phyloP scores from a whole-genome alignment of 2,329 filamentous ascomycete genomes.

The Claviceps maximensis region DNA sequence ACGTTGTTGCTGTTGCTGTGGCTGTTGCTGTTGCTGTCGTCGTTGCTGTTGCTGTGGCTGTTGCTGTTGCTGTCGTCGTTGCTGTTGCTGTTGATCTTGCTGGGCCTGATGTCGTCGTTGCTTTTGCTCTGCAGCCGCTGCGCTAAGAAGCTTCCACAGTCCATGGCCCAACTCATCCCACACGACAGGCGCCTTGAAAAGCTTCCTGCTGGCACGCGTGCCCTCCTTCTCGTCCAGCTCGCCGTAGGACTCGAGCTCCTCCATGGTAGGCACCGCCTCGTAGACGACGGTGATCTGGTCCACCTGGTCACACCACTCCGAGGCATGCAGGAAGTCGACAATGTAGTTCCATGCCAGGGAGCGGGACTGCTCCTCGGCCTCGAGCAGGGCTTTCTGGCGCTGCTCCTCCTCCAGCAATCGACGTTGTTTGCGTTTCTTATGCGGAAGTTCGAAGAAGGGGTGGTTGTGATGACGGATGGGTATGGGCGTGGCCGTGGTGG shows the following conservation, averaged over 20 bases:
- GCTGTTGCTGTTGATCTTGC: background rate
- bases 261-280: slow-evolving; percentile 21
- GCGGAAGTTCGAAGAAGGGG: slow-evolving; percentile 13
- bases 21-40: background rate
- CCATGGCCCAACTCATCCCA: slow-evolving; percentile 25
- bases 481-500: slow-evolving; percentile 3
- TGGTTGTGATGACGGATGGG: slow-evolving; percentile 6
- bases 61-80: background rate
- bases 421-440: slow-evolving; percentile 11
- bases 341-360: slow-evolving; percentile 20
- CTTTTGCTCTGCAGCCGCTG: slow-evolving; percentile 8
- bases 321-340: slow-evolving; percentile 16
- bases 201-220: slow-evolving; percentile 21
- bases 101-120: too few species aligned
- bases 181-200: slow-evolving; percentile 25
- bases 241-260: slow-evolving; percentile 21
- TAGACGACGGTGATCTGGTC: slow-evolving; percentile 21
- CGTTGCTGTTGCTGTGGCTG: background rate
- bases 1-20: background rate
- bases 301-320: slow-evolving; percentile 17
- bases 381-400: slow-evolving; percentile 12
- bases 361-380: slow-evolving; percentile 18
- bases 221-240: slow-evolving; percentile 20
- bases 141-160: slow-evolving; percentile 18
- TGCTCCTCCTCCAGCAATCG: slow-evolving; percentile 10